Percentiles rank a stretch among this genome's conserved stretches.
phyloP scores from a whole-genome alignment of 1,284 basidiomycete genomes.

The Cryptococcus depauperatus region DNA sequence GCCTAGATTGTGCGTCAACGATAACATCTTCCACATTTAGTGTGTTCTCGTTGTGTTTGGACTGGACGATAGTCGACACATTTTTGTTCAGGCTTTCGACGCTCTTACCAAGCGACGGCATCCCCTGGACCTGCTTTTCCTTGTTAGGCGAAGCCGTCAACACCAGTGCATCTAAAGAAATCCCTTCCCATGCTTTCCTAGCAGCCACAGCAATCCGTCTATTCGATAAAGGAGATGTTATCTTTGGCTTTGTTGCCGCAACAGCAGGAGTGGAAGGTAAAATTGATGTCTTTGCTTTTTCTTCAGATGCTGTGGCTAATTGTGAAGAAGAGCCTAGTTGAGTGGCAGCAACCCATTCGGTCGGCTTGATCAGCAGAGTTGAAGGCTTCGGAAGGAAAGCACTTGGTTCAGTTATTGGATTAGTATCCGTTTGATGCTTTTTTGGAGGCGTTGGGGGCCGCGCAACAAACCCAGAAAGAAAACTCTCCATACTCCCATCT shows the following conservation, averaged over 20 bases:
- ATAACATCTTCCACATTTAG: background rate
- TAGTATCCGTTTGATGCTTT: background rate
- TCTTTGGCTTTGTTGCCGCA: too few species aligned
- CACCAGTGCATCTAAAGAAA: background rate
- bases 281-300: too few species aligned
- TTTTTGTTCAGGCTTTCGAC: background rate
- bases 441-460: background rate
- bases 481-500: background rate
- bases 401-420: too few species aligned
- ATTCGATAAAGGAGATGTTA: background rate
- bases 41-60: background rate
- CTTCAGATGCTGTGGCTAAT: too few species aligned
- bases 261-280: too few species aligned
- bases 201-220: background rate
- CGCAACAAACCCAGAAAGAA: background rate
- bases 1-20: background rate
- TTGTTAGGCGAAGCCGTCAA: background rate
- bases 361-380: background rate
- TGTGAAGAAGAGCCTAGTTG: slow-evolving; percentile 8
- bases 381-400: too few species aligned
- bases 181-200: background rate
- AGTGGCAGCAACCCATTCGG: slow-evolving; percentile 2
- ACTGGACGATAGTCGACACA: background rate
- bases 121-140: background rate
- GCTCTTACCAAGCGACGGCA: too few species aligned